Base-by-base conservation (phyloP, 805 yeast genomes). In the Metschnikowia shivogae region DNA sequence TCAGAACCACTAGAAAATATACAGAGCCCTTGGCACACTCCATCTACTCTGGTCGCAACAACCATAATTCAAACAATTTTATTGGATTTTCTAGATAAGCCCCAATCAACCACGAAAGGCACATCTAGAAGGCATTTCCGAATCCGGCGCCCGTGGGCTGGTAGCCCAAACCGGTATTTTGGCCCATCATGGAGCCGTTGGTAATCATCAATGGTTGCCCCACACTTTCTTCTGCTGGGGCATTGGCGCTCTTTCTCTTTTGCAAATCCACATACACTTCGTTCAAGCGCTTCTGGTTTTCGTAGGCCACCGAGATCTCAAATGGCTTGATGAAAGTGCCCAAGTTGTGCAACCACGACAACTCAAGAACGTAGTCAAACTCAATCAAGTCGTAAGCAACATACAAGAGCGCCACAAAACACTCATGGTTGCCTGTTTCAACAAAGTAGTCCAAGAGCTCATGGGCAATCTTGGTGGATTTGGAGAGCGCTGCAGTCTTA, bases 401-500 rank as follows among this genome's bases (percentile, higher is more conserved):
- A 70, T 84, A 93, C 60, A 93, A 76, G 49, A 90, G 79, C 5
- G 96, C 97, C 58, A 89, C 85, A 62, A 89, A 86, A 59, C 96
- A 87, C 73, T 93, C 99, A 67, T 84, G 89, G 72, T 93, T 93
- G 56, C 96, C 98, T 33, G 95, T 88, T 58, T 92, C 97, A 48
- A 93, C 97, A 65, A 93, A 93, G 72, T 92, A 93, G 43, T 84
- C 78, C 64, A 93, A 72, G 53, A 88, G 73, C 48, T 93, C 98
- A 64, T 88, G 92, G 30, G 95, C 90, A 60, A 92, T 84, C 63
- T 86, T 89, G 9, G 79, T 60, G 54, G 84, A 83, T 50, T 80
- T 79, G 14, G 97, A 89, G 46, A 82, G 70, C 13, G 96, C 81
- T 20, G 96, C 97, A 8, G 98, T 90, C 61, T 81, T 87, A 62